Evolutionary conservation across 2,329 filamentous ascomycete genomes (phyloP), one percentile per base, ranked within the genome.

Genomic region (Rutstroemia sp.): DNA sequence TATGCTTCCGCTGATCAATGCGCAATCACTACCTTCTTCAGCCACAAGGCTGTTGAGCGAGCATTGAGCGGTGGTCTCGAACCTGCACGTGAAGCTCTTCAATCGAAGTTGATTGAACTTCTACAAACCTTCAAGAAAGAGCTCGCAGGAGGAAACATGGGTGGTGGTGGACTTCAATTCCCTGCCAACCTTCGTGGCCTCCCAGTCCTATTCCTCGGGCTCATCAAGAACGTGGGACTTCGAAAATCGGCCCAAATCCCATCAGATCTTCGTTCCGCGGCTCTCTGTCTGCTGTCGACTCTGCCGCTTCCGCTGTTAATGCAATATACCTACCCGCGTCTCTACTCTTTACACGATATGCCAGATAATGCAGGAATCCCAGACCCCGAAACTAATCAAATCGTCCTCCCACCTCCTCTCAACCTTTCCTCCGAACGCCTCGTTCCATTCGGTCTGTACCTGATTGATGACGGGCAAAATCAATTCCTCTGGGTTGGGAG

Each of bases 401-500:
- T 95, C 61, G 80, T 90, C 50, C 83, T 99, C 54, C 94, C 94
- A 23, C 90, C 89, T 4, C 79, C 89, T 0, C 69, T 90, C 67
- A 96, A 96, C 71, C 79, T 97, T 57, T 91, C 90, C 3, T 96
- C 92, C 1, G 90, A 92, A 71, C 83, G 88, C 48, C 81, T 99
- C 50, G 89, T 90, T 3, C 82, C 91, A 0, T 96, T 95, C 69
- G 94, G 94, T 27, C 77, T 99, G 18, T 99, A 99, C 72, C 81
- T 99, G 57, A 94, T 99, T 66, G 94, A 99, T 66, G 94, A 99
- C 68, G 92, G 92, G 2, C 92, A 96, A 73, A 96, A 90, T 5
- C 94, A 99, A 71, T 99, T 99, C 79, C 75, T 99, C 49, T 99
- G 94, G 94, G 81, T 97, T 19, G 94, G 94, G 14, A 85, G 92